These are phyloP conservation scores for Powellomyces hirtus DNA, from an alignment of 192 early-diverging fungal species.

Conservation along the genomic window DNA sequence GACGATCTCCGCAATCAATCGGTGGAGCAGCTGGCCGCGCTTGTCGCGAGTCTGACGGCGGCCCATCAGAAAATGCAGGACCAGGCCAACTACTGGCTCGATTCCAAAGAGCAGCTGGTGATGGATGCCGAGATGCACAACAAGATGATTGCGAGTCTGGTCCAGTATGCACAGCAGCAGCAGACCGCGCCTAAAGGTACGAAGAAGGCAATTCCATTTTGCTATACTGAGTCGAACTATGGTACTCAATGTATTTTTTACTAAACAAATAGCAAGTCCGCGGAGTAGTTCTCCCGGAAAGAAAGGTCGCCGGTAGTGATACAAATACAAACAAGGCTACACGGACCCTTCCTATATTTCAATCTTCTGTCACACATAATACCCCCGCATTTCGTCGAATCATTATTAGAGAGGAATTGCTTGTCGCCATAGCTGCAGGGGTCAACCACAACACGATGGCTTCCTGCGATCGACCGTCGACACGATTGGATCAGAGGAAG, in stretches of 20 bases:
- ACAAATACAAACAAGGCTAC: too few species aligned
- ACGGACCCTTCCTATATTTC: too few species aligned
- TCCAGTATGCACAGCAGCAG: constrained; percentile 55
- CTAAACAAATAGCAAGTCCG: background rate
- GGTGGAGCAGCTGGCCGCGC: constrained; percentile 33
- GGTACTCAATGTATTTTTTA: background rate
- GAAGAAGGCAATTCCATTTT: background rate
- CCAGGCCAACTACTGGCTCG: constrained; percentile 56
- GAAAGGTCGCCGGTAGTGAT: constrained; percentile 16
- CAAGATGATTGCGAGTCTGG: constrained; percentile 62
- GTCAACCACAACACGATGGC: too few species aligned
- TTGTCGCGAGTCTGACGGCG: constrained; percentile 31
- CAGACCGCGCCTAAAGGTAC: constrained; percentile 36
- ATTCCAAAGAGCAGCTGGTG: constrained; percentile 57
- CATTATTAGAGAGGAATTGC: too few species aligned
- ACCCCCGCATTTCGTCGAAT: too few species aligned
- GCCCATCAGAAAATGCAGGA: constrained; percentile 48
- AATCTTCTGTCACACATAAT: too few species aligned
- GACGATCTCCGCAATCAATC: constrained; percentile 49
- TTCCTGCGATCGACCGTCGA: too few species aligned
- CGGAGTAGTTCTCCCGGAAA: constrained; percentile 15
- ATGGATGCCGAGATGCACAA: constrained; percentile 68
- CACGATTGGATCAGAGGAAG: too few species aligned
- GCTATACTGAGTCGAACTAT: background rate
- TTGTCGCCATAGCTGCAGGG: too few species aligned